These are phyloP conservation scores for Didymella arachidicola DNA, from an alignment of 2,329 filamentous ascomycete genomes.

Conservation along the genomic window DNA sequence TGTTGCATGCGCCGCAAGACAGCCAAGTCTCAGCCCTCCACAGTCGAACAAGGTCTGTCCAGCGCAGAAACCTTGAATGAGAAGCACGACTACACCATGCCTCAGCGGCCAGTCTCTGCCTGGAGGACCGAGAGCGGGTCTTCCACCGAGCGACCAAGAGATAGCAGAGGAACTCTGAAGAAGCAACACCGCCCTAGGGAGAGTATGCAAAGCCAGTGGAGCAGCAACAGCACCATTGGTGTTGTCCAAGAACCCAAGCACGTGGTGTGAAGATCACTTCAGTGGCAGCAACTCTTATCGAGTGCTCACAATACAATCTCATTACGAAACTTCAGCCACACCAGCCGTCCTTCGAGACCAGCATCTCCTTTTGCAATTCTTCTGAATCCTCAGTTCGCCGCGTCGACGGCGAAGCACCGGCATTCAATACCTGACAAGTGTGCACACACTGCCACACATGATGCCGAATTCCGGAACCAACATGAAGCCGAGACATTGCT, in stretches of 20 bases:
- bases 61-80: slow-evolving; percentile 24
- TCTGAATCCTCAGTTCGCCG: not conserved
- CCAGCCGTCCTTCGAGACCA: not conserved
- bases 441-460: not conserved
- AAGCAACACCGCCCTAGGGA: slow-evolving; percentile 17
- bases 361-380: not conserved
- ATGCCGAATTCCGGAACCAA: not conserved
- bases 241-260: slow-evolving; percentile 34
- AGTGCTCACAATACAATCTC: not conserved
- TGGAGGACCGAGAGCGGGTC: slow-evolving; percentile 27
- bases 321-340: not conserved
- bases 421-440: not conserved
- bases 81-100: slow-evolving; percentile 25
- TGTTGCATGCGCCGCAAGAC: slow-evolving; percentile 37
- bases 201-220: slow-evolving; percentile 27
- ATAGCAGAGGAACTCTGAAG: slow-evolving; percentile 16
- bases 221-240: slow-evolving; percentile 24
- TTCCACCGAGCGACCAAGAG: slow-evolving; percentile 17
- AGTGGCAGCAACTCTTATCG: not conserved
- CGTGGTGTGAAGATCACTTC: slow-evolving; percentile 26
- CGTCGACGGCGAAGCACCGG: not conserved
- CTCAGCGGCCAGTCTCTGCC: slow-evolving; percentile 18
- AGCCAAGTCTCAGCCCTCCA: slow-evolving; percentile 10
- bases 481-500: not conserved
- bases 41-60: slow-evolving; percentile 11